A percentile compares a stretch with the other conserved stretches of the same genome.
These are phyloP conservation scores for Pseudogymnoascus sp. DNA, from an alignment of 2,329 filamentous ascomycete genomes.

Conservation along the genomic window DNA sequence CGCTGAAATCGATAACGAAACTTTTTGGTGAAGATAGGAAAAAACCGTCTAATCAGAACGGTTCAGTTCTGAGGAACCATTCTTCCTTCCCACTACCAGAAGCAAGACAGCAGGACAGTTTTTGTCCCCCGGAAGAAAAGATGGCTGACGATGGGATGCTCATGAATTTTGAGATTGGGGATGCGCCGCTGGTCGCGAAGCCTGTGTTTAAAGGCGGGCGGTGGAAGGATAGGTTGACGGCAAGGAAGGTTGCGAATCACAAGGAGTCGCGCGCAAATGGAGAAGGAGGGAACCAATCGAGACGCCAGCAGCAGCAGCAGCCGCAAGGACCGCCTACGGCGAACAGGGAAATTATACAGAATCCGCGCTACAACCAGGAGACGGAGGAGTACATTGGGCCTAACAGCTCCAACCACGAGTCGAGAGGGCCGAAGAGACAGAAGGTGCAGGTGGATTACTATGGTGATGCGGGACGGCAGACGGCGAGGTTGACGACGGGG, in stretches of 20 bases:
- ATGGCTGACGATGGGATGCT: slow-evolving; percentile 97
- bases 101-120: too few relatives aligned
- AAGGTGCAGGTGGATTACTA: slow-evolving; percentile 29
- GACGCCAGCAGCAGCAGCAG: neutral
- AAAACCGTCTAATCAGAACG: too few relatives aligned
- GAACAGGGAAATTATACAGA: slow-evolving; percentile 13
- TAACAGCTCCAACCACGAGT: slow-evolving; percentile 6
- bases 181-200: slow-evolving; percentile 55
- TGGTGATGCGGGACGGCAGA: slow-evolving; percentile 8
- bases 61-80: neutral
- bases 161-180: slow-evolving; percentile 78
- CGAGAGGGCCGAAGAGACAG: slow-evolving; percentile 39
- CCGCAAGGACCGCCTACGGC: slow-evolving; percentile 14
- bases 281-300: slow-evolving; percentile 27
- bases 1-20: slow-evolving; percentile 15
- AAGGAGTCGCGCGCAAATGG: slow-evolving; percentile 36
- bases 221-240: slow-evolving; percentile 82
- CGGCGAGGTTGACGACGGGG: slow-evolving; percentile 27
- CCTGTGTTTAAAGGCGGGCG: slow-evolving; percentile 75
- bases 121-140: too few relatives aligned
- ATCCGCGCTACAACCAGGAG: neutral
- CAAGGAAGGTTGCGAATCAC: slow-evolving; percentile 60
- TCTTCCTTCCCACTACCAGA: neutral
- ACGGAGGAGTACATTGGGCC: slow-evolving; percentile 29
- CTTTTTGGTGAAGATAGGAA: slow-evolving; percentile 12